A percentile compares a stretch with the other conserved stretches of the same genome.
Evolutionary conservation across 805 yeast species (phyloP).

Genomic region (Candida yuanshanica): DNA sequence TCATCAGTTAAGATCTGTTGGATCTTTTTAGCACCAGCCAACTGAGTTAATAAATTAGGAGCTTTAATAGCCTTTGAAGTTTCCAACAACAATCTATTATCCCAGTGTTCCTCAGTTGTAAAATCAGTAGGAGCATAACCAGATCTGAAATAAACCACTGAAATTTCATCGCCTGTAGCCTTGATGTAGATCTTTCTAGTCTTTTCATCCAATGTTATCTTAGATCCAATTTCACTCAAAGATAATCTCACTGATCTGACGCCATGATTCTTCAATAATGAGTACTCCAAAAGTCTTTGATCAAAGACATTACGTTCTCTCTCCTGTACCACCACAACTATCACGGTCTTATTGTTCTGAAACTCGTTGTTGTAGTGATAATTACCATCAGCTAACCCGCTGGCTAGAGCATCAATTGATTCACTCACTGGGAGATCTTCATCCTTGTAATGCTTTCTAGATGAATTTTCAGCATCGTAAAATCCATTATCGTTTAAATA

Average conservation of each 20-base stretch:
- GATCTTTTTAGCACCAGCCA: slow-evolving; percentile 89
- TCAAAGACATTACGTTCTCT: slow-evolving; percentile 87
- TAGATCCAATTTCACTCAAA: slow-evolving; percentile 47
- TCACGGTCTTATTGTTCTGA: slow-evolving; percentile 37
- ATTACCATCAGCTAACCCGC: slow-evolving; percentile 66
- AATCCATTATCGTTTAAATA: slow-evolving; percentile 55
- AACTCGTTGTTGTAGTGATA: slow-evolving; percentile 40
- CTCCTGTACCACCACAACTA: slow-evolving; percentile 78
- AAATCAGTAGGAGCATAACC: slow-evolving; percentile 88
- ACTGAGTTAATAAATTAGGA: slow-evolving; percentile 83
- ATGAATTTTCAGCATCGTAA: slow-evolving; percentile 39
- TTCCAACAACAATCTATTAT: slow-evolving; percentile 67
- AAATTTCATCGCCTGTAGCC: slow-evolving; percentile 60
- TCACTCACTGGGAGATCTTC: slow-evolving; percentile 59
- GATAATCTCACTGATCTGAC: slow-evolving; percentile 63
- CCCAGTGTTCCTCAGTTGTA: slow-evolving; percentile 64
- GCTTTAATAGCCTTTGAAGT: slow-evolving; percentile 79
- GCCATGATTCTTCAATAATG: slow-evolving; percentile 49
- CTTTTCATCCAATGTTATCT: slow-evolving; percentile 34
- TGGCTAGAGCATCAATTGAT: slow-evolving; percentile 56
- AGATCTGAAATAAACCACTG: slow-evolving; percentile 85
- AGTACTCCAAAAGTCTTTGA: slow-evolving; percentile 79
- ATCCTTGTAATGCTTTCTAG: slow-evolving; percentile 37
- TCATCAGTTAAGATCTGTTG: slow-evolving; percentile 79
- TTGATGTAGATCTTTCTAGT: slow-evolving; percentile 46